Conservation (phyloP, 805 yeast genomes). For the Starmerella etchellsii region DNA sequence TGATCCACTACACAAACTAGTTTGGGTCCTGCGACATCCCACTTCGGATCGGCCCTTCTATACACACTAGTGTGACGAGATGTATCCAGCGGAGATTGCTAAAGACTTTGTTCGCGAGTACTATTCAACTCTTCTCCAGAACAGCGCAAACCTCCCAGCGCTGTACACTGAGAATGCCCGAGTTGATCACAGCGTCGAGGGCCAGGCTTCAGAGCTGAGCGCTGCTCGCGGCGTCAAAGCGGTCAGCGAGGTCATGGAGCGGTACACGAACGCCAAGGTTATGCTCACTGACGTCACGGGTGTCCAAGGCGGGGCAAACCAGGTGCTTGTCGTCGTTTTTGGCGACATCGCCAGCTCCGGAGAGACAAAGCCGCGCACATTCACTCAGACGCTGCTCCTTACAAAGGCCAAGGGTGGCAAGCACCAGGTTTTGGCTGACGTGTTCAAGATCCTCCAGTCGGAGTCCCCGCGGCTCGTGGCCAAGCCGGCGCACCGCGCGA, state of each 20-base stretch:
- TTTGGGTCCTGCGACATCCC: no score
- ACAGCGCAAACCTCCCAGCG: constrained; percentile 25
- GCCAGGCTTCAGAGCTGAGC: constrained; percentile 16
- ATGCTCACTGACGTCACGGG: constrained; percentile 29
- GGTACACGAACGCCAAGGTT: constrained; percentile 27
- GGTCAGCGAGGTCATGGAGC: not conserved
- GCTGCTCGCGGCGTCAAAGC: not conserved
- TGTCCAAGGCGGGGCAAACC: constrained; percentile 25
- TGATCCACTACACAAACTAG: no score
- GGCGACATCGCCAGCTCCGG: constrained; percentile 30
- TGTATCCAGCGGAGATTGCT: constrained; percentile 23
- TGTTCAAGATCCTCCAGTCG: constrained; percentile 28
- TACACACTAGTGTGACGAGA: no score
- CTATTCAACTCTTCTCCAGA: constrained; percentile 27
- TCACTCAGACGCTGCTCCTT: constrained; percentile 31
- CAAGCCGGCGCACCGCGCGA: no score
- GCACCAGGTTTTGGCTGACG: constrained; percentile 29
- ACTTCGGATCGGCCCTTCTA: no score
- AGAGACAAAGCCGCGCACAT: constrained; percentile 22
- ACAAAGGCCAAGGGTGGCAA: constrained; percentile 20
- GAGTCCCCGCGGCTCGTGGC: no score
- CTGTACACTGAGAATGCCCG: constrained; percentile 28
- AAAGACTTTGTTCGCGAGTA: constrained; percentile 32
- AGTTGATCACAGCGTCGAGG: constrained; percentile 31
- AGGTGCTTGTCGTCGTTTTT: constrained; percentile 29